A percentile compares a stretch with the other conserved stretches of the same genome.
Evolutionary conservation across 208 protist species (phyloP).

Genomic region (Leishmania gerbilli): DNA sequence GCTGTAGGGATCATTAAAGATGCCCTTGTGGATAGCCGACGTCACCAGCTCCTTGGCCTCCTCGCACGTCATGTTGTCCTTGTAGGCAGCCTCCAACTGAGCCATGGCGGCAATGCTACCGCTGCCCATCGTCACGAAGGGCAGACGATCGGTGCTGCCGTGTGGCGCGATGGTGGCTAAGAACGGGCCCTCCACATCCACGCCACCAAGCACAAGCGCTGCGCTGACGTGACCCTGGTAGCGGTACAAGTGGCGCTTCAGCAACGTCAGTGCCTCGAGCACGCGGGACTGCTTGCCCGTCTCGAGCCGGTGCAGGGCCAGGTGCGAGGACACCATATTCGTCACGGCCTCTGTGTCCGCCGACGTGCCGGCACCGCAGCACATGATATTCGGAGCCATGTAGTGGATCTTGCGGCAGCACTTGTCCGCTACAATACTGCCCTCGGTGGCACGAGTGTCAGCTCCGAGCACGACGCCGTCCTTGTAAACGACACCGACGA

Average conservation of each 20-base stretch:
- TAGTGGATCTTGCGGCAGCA: slow-evolving; percentile 99
- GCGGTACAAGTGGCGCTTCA: slow-evolving; percentile 98
- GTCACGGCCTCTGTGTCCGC: slow-evolving; percentile 98
- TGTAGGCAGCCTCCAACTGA: slow-evolving; percentile 97
- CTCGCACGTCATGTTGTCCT: slow-evolving; percentile 92
- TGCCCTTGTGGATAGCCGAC: slow-evolving; percentile 98
- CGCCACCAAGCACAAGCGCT: slow-evolving; percentile 99
- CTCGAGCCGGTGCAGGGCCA: slow-evolving; percentile 95
- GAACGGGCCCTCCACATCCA: slow-evolving; percentile 97
- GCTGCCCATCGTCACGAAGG: slow-evolving; percentile 99
- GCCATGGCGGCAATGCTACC: slow-evolving; percentile 99
- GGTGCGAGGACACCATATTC: slow-evolving; percentile 93
- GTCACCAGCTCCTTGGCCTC: slow-evolving; percentile 98
- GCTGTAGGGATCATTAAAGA: slow-evolving; percentile 99
- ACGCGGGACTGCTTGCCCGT: slow-evolving; percentile 96
- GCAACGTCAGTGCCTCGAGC: slow-evolving; percentile 95
- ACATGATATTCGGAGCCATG: slow-evolving; percentile 99
- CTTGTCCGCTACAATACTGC: slow-evolving; percentile 99
- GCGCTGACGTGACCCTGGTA: slow-evolving; percentile 99
- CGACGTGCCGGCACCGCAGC: slow-evolving; percentile 99
- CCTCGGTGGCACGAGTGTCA: slow-evolving; percentile 99
- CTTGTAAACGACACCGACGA: slow-evolving; percentile 98
- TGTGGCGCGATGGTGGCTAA: slow-evolving; percentile 98
- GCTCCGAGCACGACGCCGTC: slow-evolving; percentile 99
- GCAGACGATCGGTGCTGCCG: slow-evolving; percentile 97